phyloP scores from a whole-genome alignment of 139 green algal genomes.

The Chlamydomonas eustigma region DNA sequence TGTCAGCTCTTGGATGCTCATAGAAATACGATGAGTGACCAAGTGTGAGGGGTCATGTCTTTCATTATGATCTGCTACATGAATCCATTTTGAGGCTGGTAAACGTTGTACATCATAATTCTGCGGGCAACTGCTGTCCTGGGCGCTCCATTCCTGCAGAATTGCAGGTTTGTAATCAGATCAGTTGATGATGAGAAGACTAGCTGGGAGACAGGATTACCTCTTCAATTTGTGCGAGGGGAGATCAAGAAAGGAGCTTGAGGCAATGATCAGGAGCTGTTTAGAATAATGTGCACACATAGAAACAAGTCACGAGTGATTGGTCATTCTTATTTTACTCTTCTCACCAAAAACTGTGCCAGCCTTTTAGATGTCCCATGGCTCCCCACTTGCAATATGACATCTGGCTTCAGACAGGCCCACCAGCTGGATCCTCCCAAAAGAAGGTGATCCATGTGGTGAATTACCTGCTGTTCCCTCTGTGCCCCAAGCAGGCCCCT shows the following conservation, averaged over 20 bases:
- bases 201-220: no score
- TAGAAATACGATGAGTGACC: background rate
- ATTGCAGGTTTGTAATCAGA: no score
- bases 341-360: background rate
- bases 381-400: conserved; percentile 68
- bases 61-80: conserved; percentile 21
- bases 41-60: conserved; percentile 68
- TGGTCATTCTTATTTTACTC: no score
- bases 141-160: conserved; percentile 4
- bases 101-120: no score
- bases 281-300: no score
- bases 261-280: no score
- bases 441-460: conserved; percentile 78
- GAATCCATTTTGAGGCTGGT: conserved; percentile 32
- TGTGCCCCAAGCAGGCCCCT: no score
- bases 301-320: no score
- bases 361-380: conserved; percentile 22
- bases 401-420: conserved; percentile 61
- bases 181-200: no score
- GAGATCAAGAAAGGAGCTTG: no score
- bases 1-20: background rate
- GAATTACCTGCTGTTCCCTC: conserved; percentile 41
- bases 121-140: background rate
- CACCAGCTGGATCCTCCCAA: conserved; percentile 55
- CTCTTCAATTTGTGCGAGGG: no score